phyloP scores from a whole-genome alignment of 192 early-diverging fungal species.

The Radiomyces spectabilis region DNA sequence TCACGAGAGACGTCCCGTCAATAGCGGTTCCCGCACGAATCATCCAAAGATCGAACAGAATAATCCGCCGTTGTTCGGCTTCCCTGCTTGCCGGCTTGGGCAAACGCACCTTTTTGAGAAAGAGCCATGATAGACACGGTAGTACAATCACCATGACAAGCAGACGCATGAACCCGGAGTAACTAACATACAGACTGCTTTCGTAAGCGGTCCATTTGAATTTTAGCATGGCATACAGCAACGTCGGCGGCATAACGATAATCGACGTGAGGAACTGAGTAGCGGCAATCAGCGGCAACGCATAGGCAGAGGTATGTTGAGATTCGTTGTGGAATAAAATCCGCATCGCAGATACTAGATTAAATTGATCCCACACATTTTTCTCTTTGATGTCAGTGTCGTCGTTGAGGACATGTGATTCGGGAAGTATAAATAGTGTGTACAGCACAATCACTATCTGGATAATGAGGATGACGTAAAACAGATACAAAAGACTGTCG shows the following conservation, averaged over 20 bases:
- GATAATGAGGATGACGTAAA: not conserved
- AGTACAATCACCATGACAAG: constrained; percentile 24
- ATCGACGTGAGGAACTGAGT: constrained; percentile 7
- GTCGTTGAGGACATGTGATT: constrained; percentile 10
- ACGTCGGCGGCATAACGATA: constrained; percentile 10
- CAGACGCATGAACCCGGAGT: constrained; percentile 15
- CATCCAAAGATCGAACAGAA: constrained; percentile 36
- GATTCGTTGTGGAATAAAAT: constrained; percentile 13
- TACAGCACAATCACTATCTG: not conserved
- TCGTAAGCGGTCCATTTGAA: constrained; percentile 42
- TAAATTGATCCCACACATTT: constrained; percentile 2
- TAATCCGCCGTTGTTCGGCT: not conserved
- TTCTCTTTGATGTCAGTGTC: not conserved
- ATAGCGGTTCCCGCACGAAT: constrained; percentile 29
- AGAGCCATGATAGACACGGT: constrained; percentile 24
- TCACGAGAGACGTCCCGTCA: constrained; percentile 20
- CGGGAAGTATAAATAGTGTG: constrained; percentile 14
- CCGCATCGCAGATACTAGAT: constrained; percentile 17
- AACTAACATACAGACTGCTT: constrained; percentile 27
- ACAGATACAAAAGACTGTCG: not conserved
- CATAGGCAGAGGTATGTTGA: constrained; percentile 2
- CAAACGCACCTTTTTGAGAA: constrained; percentile 3
- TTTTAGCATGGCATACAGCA: constrained; percentile 33
- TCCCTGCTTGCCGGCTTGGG: not conserved
- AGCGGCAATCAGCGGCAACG: constrained; percentile 6